A percentile compares a stretch with the other conserved stretches of the same genome.
Evolutionary conservation across 495 filamentous ascomycete genomes (phyloP).

Genomic region (Talaromyces stipitatus): DNA sequence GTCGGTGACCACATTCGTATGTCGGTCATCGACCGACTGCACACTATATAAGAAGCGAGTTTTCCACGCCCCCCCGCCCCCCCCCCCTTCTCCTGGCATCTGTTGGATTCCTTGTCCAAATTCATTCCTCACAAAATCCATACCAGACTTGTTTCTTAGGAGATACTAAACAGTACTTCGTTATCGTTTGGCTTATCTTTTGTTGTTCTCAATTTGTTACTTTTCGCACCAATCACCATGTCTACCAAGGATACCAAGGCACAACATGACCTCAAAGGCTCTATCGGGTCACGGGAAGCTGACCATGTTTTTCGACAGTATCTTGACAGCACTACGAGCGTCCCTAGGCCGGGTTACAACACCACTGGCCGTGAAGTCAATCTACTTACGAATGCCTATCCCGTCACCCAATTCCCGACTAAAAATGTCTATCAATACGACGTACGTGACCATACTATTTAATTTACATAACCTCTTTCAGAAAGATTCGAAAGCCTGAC

Average conservation of each 20-base stretch:
- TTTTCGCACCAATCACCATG: background rate
- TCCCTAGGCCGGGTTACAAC: constrained; percentile 46
- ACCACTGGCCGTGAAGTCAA: constrained; percentile 47
- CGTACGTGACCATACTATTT: constrained; percentile 44
- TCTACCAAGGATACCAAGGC: background rate
- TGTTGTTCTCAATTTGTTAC: background rate
- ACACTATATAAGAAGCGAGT: background rate
- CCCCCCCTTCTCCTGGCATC: background rate
- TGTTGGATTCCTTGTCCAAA: background rate
- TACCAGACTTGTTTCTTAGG: background rate
- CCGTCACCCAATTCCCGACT: constrained; percentile 45
- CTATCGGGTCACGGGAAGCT: constrained; percentile 16
- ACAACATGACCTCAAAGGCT: constrained; percentile 9
- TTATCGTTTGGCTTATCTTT: background rate
- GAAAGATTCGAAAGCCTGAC: background rate
- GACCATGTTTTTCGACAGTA: constrained; percentile 20
- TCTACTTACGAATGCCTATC: constrained; percentile 67
- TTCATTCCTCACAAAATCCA: background rate
- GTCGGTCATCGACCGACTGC: background rate
- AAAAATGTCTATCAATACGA: constrained; percentile 73
- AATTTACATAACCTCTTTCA: background rate
- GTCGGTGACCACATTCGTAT: background rate
- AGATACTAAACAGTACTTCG: background rate
- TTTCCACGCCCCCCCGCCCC: too few species aligned
- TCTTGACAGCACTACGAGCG: constrained; percentile 18